Evolutionary conservation across 495 filamentous ascomycete species (phyloP), one percentile per base, ranked within the genome.

Genomic region (Hyaloscypha hepaticicola): DNA sequence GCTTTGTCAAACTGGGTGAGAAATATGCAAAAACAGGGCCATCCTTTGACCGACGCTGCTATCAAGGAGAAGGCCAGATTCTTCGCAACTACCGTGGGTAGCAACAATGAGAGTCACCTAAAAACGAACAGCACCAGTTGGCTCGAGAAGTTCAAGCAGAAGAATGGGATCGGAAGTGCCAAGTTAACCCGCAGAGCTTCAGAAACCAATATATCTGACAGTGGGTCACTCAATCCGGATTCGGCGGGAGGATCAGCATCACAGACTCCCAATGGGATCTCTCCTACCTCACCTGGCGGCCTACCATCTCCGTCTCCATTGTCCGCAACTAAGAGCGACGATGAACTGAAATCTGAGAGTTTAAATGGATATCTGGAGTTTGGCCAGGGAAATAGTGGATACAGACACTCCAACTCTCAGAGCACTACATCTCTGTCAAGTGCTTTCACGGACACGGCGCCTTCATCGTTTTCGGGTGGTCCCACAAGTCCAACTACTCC

Each of bases 61-160:
- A 94, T 98, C 73, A 85, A 86, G 67, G 92, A 97, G 71, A 95
- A 96, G 79, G 92, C 92, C 2, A 82, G 84, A 53, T 88, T 92
- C 60, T 99, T 98, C 72, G 90, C 91, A 22, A 89, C 82, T 22
- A 90, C 89, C 26, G 86, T 88, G 29, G 88, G 88, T 27, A 45
- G 38, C 38, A 87, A 83, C 67, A 82, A 86, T 12, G 95, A 97
- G 63, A 88, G 85, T 66, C 88, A 92, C 60, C 79, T 88, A 58
- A 91, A 93, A 74, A 82, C 88, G 34, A 87, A 88, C 68, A 93
- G 83, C 63, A 76, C 87, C 7, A 85, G 81, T 64, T 97, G 93
- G 93, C 82, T 99, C 58, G 94, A 97, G 74, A 96, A 96, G 73
- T 98, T 99, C 81, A 97, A 97, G 79, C 85, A 90, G 65, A 97